Evolutionary conservation across 257 asterid species (phyloP), one percentile per base, ranked within the genome.

Genomic region (Capsicum pubescens): DNA sequence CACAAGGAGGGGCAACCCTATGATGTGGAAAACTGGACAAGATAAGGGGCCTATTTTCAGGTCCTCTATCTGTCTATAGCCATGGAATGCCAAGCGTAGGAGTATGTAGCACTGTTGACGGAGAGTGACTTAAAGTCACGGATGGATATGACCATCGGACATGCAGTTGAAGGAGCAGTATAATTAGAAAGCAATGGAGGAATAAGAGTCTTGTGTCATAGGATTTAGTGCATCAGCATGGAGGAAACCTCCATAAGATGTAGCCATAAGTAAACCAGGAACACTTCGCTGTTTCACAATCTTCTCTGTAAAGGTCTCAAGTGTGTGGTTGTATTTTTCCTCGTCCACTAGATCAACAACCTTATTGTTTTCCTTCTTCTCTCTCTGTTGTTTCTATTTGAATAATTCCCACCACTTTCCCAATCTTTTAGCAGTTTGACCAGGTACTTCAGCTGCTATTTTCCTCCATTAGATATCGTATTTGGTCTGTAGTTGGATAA

Each of bases 181-280:
- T 97, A 87, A 83, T 91, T 91, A 10, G 97, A 90, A 36, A 91
- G 89, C 98, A 98, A 95, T 0, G 98, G 96, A 21, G 98, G 99
- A 21, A 95, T 91, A 39, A 87, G 86, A 3, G 87, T 71, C 4
- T 90, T n/a, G 88, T 3, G 87, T 63, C 0, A 91, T 8, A 12
- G 91, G 76, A 55, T 91, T 72, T 10, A 87, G 84, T 5, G 88
- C 87, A 79, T 90, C 92, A 2, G 82, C 3, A 9, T 87, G 93
- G 57, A 87, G 89, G 84, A 84, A 92, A 14, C 91, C 92, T 26
- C 91, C 89, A 0, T 88, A 91, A 2, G 98, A 86, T 58, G 93
- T 74, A 56, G 97, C 90, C 99, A 93, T 90, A 68, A 78, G 26
- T 72, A 83, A 80, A 8, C 85, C 86, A 19, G 87, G 88, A 32